These are phyloP conservation scores for Candida vartiovaarae DNA, from an alignment of 805 yeast species.

Conservation along the genomic window DNA sequence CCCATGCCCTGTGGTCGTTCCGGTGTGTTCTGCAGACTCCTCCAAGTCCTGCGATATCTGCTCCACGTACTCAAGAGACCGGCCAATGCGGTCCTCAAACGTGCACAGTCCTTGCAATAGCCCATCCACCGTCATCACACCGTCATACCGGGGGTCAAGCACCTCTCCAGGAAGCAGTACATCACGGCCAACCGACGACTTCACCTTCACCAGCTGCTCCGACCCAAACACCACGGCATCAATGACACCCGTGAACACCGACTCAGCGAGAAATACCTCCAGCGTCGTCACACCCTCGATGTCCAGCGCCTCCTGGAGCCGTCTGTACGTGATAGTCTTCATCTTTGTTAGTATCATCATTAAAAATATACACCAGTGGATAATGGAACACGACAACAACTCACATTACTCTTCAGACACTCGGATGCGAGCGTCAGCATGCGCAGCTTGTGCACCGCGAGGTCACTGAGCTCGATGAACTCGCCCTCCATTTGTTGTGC, in stretches of 20 bases:
- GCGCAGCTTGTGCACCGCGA: slow-evolving; percentile 15
- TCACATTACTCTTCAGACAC: slow-evolving; percentile 12
- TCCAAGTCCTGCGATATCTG: not conserved
- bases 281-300: not conserved
- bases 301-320: slow-evolving; percentile 8
- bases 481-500: not conserved
- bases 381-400: not conserved
- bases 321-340: slow-evolving; percentile 10
- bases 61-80: slow-evolving; percentile 3
- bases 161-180: slow-evolving; percentile 14
- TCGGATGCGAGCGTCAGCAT: slow-evolving; percentile 18
- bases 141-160: not conserved
- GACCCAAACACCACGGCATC: slow-evolving; percentile 17
- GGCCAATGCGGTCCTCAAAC: slow-evolving; percentile 11
- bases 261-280: slow-evolving; percentile 7
- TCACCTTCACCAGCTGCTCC: slow-evolving; percentile 14
- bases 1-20: no score
- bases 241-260: slow-evolving; percentile 11
- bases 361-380: no score
- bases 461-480: slow-evolving; percentile 10
- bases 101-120: slow-evolving; percentile 9
- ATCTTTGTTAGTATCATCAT: no score
- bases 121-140: slow-evolving; percentile 5
- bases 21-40: not conserved
- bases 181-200: slow-evolving; percentile 19